Conservation (phyloP, 2,329 filamentous ascomycete species). For the Berkeleyomyces rouxiae region DNA sequence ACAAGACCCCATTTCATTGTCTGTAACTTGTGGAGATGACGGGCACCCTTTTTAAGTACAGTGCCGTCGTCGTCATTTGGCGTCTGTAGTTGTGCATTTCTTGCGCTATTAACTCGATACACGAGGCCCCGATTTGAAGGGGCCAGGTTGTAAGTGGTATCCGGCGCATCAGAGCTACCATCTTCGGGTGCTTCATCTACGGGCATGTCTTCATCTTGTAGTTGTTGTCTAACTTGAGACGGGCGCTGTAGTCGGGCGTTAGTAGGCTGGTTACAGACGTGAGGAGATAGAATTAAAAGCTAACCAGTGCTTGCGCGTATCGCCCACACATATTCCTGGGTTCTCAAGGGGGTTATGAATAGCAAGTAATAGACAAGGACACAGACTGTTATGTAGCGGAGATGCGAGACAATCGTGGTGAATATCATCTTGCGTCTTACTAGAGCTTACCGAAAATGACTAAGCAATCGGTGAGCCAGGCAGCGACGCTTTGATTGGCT, state of each 20-base stretch:
- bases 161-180: constrained; percentile 39
- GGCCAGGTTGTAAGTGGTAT: constrained; percentile 82
- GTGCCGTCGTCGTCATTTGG: constrained; percentile 23
- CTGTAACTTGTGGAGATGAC: constrained; percentile 61
- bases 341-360: background rate
- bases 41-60: background rate
- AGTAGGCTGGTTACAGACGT: constrained; percentile 18
- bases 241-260: constrained; percentile 39
- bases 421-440: background rate
- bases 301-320: constrained; percentile 23
- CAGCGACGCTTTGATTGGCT: background rate
- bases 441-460: background rate
- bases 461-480: background rate
- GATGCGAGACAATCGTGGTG: background rate
- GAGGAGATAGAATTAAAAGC: constrained; percentile 7
- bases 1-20: constrained; percentile 93
- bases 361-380: no score
- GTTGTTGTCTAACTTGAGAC: constrained; percentile 54
- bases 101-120: constrained; percentile 46
- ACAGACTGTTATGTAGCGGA: no score
- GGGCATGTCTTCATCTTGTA: constrained; percentile 58
- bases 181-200: constrained; percentile 58
- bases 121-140: constrained; percentile 75
- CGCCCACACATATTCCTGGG: constrained; percentile 23
- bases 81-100: constrained; percentile 26